Evolutionary conservation across 176 grass and related monocot genomes (phyloP).

Genomic region (Eragrostis nindensis): DNA sequence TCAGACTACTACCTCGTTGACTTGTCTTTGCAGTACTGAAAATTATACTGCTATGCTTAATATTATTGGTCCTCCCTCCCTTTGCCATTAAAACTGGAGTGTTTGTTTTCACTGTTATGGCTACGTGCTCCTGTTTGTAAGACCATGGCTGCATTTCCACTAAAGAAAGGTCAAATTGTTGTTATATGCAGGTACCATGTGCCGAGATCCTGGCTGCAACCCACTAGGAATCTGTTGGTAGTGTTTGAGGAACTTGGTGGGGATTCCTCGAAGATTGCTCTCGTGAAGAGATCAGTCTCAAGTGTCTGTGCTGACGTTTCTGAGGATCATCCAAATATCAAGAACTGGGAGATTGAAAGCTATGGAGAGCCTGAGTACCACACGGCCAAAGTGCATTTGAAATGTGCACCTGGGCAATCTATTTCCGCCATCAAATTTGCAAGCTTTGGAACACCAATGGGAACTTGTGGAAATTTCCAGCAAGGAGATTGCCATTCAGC

Average conservation of each 20-base stretch:
- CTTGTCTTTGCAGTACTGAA: slow-evolving; percentile 10
- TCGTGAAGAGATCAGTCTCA: slow-evolving; percentile 82
- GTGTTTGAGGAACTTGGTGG: slow-evolving; percentile 97
- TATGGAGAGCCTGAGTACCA: slow-evolving; percentile 58
- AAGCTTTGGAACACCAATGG: slow-evolving; percentile 91
- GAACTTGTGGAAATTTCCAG: slow-evolving; percentile 87
- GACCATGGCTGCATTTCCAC: not conserved
- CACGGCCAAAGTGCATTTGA: slow-evolving; percentile 75
- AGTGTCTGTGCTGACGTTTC: slow-evolving; percentile 95
- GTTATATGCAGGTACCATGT: slow-evolving; percentile 86
- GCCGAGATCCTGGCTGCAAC: slow-evolving; percentile 87
- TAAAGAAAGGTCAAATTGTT: slow-evolving; percentile 31
- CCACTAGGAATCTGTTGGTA: slow-evolving; percentile 83
- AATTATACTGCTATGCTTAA: not conserved
- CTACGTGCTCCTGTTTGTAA: slow-evolving; percentile 9
- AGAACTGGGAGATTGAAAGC: slow-evolving; percentile 83
- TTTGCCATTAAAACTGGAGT: not conserved
- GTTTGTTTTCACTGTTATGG: not conserved
- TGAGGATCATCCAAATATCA: slow-evolving; percentile 85
- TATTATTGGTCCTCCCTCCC: not conserved
- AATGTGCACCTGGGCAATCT: slow-evolving; percentile 72
- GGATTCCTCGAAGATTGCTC: slow-evolving; percentile 75
- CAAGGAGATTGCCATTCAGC: slow-evolving; percentile 84
- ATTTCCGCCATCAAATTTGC: slow-evolving; percentile 97
- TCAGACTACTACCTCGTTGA: not conserved